Percentiles rank a stretch among this genome's conserved stretches.
Evolutionary conservation across 495 filamentous ascomycete genomes (phyloP).

Genomic region (Aspergillus steynii): DNA sequence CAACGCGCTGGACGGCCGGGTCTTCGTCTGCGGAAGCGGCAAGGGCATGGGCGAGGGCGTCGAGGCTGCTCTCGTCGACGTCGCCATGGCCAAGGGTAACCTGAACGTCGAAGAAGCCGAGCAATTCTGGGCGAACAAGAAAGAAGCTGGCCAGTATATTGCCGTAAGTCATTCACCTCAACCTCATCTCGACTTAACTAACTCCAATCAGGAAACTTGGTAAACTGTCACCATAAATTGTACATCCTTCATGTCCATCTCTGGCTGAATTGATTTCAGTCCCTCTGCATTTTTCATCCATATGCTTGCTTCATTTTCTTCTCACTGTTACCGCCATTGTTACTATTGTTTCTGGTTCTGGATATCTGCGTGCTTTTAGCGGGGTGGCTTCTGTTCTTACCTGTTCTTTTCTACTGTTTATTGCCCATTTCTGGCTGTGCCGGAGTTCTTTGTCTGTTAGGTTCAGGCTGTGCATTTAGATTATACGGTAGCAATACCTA

Average conservation of each 20-base stretch:
- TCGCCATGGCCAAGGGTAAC: constrained; percentile 78
- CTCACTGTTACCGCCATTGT: not conserved
- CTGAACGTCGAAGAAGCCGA: constrained; percentile 69
- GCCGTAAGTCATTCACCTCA: constrained; percentile 58
- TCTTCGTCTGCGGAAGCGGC: constrained; percentile 93
- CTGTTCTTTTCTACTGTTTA: constrained; percentile 15
- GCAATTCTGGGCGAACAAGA: constrained; percentile 80
- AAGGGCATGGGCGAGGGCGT: constrained; percentile 98
- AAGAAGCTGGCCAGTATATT: constrained; percentile 82
- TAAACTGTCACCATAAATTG: constrained; percentile 5
- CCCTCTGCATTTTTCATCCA: not conserved
- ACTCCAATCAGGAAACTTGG: constrained; percentile 39
- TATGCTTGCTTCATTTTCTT: not conserved
- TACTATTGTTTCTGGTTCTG: not conserved
- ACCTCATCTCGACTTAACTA: constrained; percentile 3
- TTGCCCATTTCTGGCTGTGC: constrained; percentile 8
- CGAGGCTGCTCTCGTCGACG: constrained; percentile 75
- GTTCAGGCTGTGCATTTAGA: constrained; percentile 12
- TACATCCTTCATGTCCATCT: not conserved
- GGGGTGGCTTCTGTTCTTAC: constrained; percentile 23
- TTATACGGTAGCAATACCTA: constrained; percentile 21
- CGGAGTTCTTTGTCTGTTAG: constrained; percentile 9
- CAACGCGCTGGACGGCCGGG: constrained; percentile 86
- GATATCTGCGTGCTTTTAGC: constrained; percentile 27
- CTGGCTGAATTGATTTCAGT: not conserved